Evolutionary conservation across 345 rosid genomes (phyloP).

Genomic region (Moricandia arvensis): DNA sequence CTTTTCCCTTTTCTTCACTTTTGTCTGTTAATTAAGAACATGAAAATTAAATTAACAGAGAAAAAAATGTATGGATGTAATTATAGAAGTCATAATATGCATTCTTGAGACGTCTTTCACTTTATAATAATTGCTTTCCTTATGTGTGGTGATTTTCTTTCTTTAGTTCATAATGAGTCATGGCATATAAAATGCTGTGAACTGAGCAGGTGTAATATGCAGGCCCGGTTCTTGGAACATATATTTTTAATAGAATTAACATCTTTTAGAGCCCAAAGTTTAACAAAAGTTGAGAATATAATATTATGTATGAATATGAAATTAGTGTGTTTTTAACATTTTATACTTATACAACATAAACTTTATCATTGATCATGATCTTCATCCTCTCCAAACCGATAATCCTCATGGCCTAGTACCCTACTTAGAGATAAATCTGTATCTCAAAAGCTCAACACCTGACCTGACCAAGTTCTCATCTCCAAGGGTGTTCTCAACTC

Average conservation of each 20-base stretch:
- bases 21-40: not conserved
- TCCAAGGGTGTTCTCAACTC: conserved; percentile 51
- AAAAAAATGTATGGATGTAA: not conserved
- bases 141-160: not conserved
- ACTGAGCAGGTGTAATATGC: not conserved
- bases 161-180: not conserved
- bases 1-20: not conserved
- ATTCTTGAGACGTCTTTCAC: not conserved
- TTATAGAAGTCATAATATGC: not conserved
- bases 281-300: not conserved
- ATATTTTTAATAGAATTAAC: not conserved
- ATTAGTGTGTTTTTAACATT: not conserved
- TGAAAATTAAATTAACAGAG: not conserved
- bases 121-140: not conserved
- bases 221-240: not conserved
- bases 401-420: conserved; percentile 60
- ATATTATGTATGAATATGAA: not conserved
- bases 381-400: conserved; percentile 39
- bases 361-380: too few species aligned
- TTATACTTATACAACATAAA: too few species aligned
- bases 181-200: not conserved
- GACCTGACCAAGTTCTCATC: conserved; percentile 16
- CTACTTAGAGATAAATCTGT: conserved; percentile 37
- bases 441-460: conserved; percentile 15
- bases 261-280: not conserved